Evolutionary conservation across 148 eudicot genomes (phyloP).

Genomic region (Rhododendron ferrugineum): DNA sequence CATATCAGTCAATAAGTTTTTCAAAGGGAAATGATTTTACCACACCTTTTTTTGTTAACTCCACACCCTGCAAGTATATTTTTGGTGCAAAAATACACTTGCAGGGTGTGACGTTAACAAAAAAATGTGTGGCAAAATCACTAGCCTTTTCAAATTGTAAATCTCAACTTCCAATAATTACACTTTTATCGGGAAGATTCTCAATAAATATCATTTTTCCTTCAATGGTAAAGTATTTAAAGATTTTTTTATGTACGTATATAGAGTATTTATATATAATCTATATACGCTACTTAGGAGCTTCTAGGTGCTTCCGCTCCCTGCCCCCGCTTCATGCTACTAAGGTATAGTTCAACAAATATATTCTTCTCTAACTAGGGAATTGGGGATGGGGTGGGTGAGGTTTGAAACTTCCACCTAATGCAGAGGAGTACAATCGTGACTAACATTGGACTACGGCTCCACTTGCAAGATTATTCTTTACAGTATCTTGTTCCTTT

Average conservation of each 20-base stretch:
- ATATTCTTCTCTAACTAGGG: background rate
- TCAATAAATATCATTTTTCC: too few relatives aligned
- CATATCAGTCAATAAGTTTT: too few relatives aligned
- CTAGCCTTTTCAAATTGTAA: too few relatives aligned
- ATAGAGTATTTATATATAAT: too few relatives aligned
- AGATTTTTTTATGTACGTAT: background rate
- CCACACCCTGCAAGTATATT: too few relatives aligned
- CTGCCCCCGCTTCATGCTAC: background rate
- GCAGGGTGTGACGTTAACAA: too few relatives aligned
- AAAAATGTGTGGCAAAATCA: too few relatives aligned
- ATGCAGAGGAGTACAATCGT: background rate
- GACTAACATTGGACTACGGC: background rate
- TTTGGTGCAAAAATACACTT: too few relatives aligned
- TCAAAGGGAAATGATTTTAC: too few relatives aligned
- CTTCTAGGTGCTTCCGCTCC: background rate
- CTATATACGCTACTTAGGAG: background rate
- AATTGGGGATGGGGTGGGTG: background rate
- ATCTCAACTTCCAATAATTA: too few relatives aligned
- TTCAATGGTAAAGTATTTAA: background rate
- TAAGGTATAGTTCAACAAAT: background rate
- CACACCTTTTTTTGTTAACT: too few relatives aligned
- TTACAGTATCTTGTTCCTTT: constrained; percentile 3
- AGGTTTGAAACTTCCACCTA: background rate
- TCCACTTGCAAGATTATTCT: background rate
- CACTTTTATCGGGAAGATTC: too few relatives aligned